Conservation (phyloP, 345 rosid genomes). For the Rubroshorea leprosula region DNA sequence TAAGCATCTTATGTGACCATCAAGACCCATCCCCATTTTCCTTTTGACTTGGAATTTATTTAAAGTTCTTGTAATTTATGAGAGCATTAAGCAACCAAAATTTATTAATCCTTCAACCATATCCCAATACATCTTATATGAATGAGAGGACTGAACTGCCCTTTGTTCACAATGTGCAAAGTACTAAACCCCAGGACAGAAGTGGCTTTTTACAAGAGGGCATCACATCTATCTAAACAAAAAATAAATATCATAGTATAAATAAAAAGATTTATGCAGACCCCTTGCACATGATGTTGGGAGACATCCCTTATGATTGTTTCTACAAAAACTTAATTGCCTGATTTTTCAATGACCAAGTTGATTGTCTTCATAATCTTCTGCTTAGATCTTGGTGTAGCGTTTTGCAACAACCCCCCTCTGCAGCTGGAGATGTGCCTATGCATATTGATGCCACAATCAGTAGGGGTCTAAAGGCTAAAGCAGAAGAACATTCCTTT, state of each 20-base stretch:
- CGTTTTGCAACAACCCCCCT: constrained; percentile 2
- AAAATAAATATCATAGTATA: too few relatives aligned
- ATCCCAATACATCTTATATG: constrained; percentile 8
- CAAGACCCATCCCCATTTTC: constrained; percentile 17
- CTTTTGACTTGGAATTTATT: constrained; percentile 7
- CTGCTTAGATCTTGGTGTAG: constrained; percentile 15
- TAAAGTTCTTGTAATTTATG: constrained; percentile 5
- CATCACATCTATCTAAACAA: too few relatives aligned
- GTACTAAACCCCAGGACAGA: too few relatives aligned
- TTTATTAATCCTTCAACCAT: neutral
- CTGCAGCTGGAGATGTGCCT: constrained; percentile 14
- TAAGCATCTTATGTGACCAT: constrained; percentile 3
- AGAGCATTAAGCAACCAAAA: neutral
- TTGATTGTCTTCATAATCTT: constrained; percentile 8
- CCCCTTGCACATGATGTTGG: constrained; percentile 23
- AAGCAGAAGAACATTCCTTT: constrained; percentile 20
- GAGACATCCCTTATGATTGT: constrained; percentile 23
- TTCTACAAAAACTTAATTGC: constrained; percentile 7
- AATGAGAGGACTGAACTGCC: constrained; percentile 2
- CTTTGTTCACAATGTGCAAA: too few relatives aligned
- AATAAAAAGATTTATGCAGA: constrained; percentile 6
- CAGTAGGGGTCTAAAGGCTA: too few relatives aligned
- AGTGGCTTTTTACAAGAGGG: too few relatives aligned
- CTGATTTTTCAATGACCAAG: constrained; percentile 7
- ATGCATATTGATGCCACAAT: constrained; percentile 16